Conservation (phyloP, 2,329 filamentous ascomycete species). For the Clarireedia paspali region DNA sequence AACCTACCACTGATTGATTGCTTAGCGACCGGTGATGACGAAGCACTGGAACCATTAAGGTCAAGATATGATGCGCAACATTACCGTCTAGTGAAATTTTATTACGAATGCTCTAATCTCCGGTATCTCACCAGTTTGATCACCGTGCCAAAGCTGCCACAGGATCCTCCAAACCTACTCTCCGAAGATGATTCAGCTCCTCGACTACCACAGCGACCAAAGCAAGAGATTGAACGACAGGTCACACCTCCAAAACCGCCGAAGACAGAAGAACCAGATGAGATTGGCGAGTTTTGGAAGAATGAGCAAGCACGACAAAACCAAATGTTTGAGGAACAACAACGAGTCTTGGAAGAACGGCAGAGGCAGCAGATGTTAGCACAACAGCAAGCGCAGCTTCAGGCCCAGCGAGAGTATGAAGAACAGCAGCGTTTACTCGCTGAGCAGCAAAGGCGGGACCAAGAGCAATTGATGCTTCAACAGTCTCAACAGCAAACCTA, state of each 20-base stretch:
- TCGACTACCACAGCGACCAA: constrained; percentile 73
- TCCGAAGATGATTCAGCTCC: constrained; percentile 79
- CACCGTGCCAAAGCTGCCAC: constrained; percentile 88
- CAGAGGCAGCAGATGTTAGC: constrained; percentile 73
- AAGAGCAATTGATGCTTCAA: constrained; percentile 81
- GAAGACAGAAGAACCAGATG: constrained; percentile 75
- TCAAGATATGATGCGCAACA: constrained; percentile 91
- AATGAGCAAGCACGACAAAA: constrained; percentile 85
- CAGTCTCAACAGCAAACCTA: constrained; percentile 93
- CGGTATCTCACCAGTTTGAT: constrained; percentile 95
- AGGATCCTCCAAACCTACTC: constrained; percentile 85
- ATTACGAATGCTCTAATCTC: constrained; percentile 97
- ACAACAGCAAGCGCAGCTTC: constrained; percentile 75
- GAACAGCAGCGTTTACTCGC: constrained; percentile 82
- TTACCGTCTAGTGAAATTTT: constrained; percentile 93
- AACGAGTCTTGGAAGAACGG: constrained; percentile 78
- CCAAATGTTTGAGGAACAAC: constrained; percentile 90
- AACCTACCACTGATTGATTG: constrained; percentile 8
- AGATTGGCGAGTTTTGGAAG: constrained; percentile 98
- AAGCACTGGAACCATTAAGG: constrained; percentile 81
- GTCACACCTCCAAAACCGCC: constrained; percentile 63
- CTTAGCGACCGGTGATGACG: constrained; percentile 80
- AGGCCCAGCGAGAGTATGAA: constrained; percentile 91
- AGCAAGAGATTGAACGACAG: constrained; percentile 60
- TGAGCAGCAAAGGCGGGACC: constrained; percentile 84